phyloP scores from a whole-genome alignment of 2,329 filamentous ascomycete species.

The Cercospora brassicicola region DNA sequence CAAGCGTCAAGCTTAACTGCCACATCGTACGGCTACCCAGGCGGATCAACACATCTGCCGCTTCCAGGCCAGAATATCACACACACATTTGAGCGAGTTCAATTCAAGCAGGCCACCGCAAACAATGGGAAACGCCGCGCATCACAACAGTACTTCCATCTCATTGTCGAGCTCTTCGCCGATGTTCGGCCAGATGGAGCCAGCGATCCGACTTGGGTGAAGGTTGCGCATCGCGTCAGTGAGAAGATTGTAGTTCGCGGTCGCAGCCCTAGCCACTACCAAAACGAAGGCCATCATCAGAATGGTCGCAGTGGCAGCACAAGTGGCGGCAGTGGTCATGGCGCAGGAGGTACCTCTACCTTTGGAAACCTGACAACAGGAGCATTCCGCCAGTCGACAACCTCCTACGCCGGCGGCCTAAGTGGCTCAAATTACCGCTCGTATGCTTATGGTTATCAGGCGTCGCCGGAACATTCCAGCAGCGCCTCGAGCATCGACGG shows the following conservation, averaged over 20 bases:
- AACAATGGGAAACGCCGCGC: conserved; percentile 91
- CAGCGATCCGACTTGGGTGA: conserved; percentile 60
- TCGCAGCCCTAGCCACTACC: conserved; percentile 69
- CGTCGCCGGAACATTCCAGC: conserved; percentile 43
- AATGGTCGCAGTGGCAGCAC: conserved; percentile 66
- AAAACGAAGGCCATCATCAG: conserved; percentile 49
- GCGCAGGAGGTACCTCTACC: conserved; percentile 33
- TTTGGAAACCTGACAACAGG: conserved; percentile 36
- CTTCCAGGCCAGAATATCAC: conserved; percentile 41
- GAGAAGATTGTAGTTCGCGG: conserved; percentile 85
- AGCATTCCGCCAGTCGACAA: conserved; percentile 30
- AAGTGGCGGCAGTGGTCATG: conserved; percentile 54
- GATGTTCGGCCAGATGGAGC: conserved; percentile 57
- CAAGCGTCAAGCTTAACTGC: conserved; percentile 22
- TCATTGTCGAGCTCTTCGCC: conserved; percentile 81
- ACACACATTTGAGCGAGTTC: conserved; percentile 81
- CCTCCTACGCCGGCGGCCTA: conserved; percentile 28
- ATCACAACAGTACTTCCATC: conserved; percentile 87
- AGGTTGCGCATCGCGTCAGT: conserved; percentile 70
- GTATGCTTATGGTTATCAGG: conserved; percentile 32
- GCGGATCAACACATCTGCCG: conserved; percentile 28
- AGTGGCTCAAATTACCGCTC: conserved; percentile 34
- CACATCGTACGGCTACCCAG: conserved; percentile 23
- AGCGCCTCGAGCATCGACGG: conserved; percentile 42
- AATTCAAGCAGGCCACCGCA: conserved; percentile 90